These are phyloP conservation scores for Prototheca cutis DNA, from an alignment of 163 green algal species.

Conservation along the genomic window DNA sequence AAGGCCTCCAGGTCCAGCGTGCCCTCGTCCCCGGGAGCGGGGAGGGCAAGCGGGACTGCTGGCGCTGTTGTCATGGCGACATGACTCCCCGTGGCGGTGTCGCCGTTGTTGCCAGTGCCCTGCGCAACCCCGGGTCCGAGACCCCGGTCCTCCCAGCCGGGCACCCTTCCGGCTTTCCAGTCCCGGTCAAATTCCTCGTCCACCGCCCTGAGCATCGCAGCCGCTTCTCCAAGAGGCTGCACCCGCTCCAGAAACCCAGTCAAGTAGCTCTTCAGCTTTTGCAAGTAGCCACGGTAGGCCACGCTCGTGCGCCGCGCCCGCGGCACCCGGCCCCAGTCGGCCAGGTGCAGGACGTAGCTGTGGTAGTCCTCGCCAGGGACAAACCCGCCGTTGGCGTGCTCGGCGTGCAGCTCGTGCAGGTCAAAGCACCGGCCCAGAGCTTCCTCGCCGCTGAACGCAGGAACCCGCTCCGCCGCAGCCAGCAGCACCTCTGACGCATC, in stretches of 20 bases:
- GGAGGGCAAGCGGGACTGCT: too few species aligned
- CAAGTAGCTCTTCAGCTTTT: constrained; percentile 70
- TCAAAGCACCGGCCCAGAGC: constrained; percentile 79
- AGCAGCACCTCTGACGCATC: constrained; percentile 45
- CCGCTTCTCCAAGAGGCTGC: constrained; percentile 67
- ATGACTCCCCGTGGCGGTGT: too few species aligned
- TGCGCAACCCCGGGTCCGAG: constrained; percentile 7
- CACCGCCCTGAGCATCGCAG: constrained; percentile 37
- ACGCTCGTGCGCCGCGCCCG: constrained; percentile 23
- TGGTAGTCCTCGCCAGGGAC: constrained; percentile 59
- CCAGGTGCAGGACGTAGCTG: constrained; percentile 57
- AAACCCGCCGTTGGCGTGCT: constrained; percentile 80
- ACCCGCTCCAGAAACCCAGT: constrained; percentile 73
- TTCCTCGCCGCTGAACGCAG: constrained; percentile 81
- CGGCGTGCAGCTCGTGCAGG: constrained; percentile 66
- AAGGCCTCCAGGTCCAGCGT: constrained; percentile 71
- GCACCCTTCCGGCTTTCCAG: constrained; percentile 58
- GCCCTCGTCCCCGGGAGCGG: constrained; percentile 5
- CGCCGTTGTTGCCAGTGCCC: neutral
- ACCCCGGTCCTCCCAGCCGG: constrained; percentile 79
- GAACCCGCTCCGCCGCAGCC: constrained; percentile 29
- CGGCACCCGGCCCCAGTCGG: constrained; percentile 42
- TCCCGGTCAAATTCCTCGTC: constrained; percentile 58
- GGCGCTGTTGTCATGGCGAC: too few species aligned
- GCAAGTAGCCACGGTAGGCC: constrained; percentile 56